Evolutionary conservation across 805 yeast species (phyloP), one percentile per base, ranked within the genome.

Genomic region (Pichia nanzhaoensis): DNA sequence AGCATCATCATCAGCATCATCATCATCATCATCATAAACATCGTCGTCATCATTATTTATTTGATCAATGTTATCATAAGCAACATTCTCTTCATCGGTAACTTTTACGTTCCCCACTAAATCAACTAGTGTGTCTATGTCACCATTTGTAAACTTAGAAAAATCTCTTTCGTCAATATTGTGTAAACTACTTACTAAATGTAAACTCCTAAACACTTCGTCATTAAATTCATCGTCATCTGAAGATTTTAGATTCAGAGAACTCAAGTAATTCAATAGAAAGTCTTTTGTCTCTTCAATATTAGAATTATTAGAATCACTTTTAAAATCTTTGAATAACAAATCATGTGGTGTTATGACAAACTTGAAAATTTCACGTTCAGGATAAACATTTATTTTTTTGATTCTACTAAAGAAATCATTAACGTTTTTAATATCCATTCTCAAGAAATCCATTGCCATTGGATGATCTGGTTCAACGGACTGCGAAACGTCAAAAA

Each of bases 381-480:
- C 98, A 3, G 95, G 78, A 55, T 84, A 84, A 14, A 87, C 83
- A 42, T 77, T 74, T 35, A 90, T 86, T 32, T 82, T 81, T 61
- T 82, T 80, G 55, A 74, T 75, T 49, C 80, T 73, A 47, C 73
- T 72, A 57, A 93, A 93, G 62, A 82, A 93, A 55, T 86, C 93
- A 58, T 91, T 93, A 20, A 91, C 86, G 59, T 93, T 93, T 63
- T 91, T 93, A 59, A 93, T 90, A 66, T 93, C 99, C 99, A 93
- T 93, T 59, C 99, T 73, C 49, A 93, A 67, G 61, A 93, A 93
- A 62, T 93, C 98, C 52, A 93, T 71, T 36, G 95, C 84, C 88
- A 88, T 88, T 10, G 96, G 98, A 65, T 93, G 99, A 55, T 89
- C 96, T 9, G 96, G 97, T 63, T 93, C 98, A 20, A 93, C 98